Base-by-base conservation (phyloP, 345 rosid genomes). In the Euphorbia pulcherrima region DNA sequence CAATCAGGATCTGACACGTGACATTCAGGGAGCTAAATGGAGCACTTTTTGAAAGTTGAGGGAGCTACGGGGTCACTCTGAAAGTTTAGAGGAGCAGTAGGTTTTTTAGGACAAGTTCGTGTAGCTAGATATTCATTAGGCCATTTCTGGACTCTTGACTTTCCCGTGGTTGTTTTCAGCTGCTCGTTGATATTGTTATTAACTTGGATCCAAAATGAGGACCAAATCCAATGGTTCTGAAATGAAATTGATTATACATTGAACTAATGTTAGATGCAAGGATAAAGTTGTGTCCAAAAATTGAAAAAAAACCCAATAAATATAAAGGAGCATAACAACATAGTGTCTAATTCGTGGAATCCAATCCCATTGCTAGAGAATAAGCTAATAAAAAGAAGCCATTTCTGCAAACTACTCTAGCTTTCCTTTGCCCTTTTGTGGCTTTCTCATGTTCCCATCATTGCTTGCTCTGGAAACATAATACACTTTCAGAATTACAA, bases 391-490 rank as follows among this genome's bases (percentile, higher is more conserved):
- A 51, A 64, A 59, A 51, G 55, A 73, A 55, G 72, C 75, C 70
- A 55, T 60, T 70, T 73, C 65, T 56, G 59, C 53, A 24, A 68
- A 64, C 68, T 24, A 47, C 62, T 65, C 56, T 53, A 65, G 17
- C 52, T 68, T 69, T 68, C 72, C 29, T 50, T 63, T 69, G 55
- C 59, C 59, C 58, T 47, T 57, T 28, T 21, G 37, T 66, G 7
- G 47, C 18, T 57, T 56, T 68, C 78, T 58, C 72, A 21, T n/a
- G 8, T 57, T 50, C 39, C 66, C 68, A 14, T 84, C 77, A 81
- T 20, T 71, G 72, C 75, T 82, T 53, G 67, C 55, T 64, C 67
- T 64, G 88, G 71, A 67, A 64, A 66, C 18, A 37, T 35, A 66
- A 14, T 28, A 17, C 17, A 46, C 33, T 10, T 53, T 53, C 28